Percentiles rank a stretch among this genome's conserved stretches.
Conservation (phyloP, 805 yeast species). For the Metschnikowia drakensbergensis region DNA sequence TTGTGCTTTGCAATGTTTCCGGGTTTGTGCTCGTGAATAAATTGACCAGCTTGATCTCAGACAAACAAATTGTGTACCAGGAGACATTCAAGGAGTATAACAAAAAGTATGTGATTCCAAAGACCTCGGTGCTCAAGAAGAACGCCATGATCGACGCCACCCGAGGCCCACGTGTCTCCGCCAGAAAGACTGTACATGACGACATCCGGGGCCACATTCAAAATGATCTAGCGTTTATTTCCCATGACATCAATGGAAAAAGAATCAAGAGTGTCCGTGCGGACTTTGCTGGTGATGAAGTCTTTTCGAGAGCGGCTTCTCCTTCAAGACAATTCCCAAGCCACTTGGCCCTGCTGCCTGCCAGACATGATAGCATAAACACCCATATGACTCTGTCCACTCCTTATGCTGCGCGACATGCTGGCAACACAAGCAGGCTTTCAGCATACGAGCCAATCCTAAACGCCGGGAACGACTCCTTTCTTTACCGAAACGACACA, state of each 20-base stretch:
- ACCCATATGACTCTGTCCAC: slow-evolving; percentile 18
- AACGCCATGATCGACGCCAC: slow-evolving; percentile 65
- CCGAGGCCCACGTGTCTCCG: slow-evolving; percentile 29
- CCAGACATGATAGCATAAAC: background rate
- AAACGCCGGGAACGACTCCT: slow-evolving; percentile 12
- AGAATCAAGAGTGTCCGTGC: slow-evolving; percentile 18
- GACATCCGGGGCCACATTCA: slow-evolving; percentile 20
- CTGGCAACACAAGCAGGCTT: slow-evolving; percentile 10
- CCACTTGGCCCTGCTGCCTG: background rate
- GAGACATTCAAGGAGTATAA: slow-evolving; percentile 64
- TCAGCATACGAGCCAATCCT: slow-evolving; percentile 16
- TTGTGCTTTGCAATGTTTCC: slow-evolving; percentile 29
- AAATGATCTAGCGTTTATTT: slow-evolving; percentile 41
- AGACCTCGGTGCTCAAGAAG: slow-evolving; percentile 45
- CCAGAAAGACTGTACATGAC: slow-evolving; percentile 22
- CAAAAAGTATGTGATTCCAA: slow-evolving; percentile 58
- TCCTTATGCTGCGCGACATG: slow-evolving; percentile 12
- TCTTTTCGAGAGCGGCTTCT: slow-evolving; percentile 11
- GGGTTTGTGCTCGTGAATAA: slow-evolving; percentile 38
- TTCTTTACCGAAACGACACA: slow-evolving; percentile 11
- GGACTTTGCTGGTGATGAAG: slow-evolving; percentile 7
- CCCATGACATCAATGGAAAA: slow-evolving; percentile 47
- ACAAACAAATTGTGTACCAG: slow-evolving; percentile 55
- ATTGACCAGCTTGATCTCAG: slow-evolving; percentile 49
- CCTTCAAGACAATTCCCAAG: slow-evolving; percentile 9